These are phyloP conservation scores for Fomitopsis schrenkii DNA, from an alignment of 1,284 basidiomycete species.

Conservation along the genomic window DNA sequence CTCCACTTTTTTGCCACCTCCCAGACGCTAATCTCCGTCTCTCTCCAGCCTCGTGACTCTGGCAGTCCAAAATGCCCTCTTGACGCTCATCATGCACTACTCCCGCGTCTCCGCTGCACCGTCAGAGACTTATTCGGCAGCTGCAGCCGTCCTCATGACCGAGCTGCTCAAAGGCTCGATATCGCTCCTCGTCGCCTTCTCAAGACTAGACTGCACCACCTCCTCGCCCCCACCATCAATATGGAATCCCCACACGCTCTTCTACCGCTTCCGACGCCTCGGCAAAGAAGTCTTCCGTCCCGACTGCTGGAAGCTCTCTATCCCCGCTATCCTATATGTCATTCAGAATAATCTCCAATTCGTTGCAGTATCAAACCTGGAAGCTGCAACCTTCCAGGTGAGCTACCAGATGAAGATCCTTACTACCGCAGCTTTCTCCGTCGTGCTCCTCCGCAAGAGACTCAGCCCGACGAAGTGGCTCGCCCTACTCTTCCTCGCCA, in stretches of 20 bases:
- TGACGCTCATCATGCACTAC: conserved; percentile 96
- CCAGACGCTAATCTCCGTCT: conserved; percentile 6
- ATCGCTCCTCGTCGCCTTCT: conserved; percentile 73
- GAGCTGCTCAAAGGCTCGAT: conserved; percentile 92
- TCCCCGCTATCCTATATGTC: conserved; percentile 95
- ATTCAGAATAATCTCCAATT: conserved; percentile 97
- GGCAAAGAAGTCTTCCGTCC: conserved; percentile 60
- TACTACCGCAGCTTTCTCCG: conserved; percentile 93
- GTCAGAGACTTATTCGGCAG: conserved; percentile 82
- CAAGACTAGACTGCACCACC: conserved; percentile 29
- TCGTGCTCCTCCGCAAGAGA: conserved; percentile 81
- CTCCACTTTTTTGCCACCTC: not conserved
- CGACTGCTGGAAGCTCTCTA: conserved; percentile 96
- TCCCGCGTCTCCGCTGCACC: conserved; percentile 83
- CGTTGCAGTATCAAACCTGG: conserved; percentile 87
- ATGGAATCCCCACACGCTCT: conserved; percentile 33
- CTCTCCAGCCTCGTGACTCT: conserved; percentile 78
- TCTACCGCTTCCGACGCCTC: conserved; percentile 39
- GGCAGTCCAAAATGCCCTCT: conserved; percentile 93
- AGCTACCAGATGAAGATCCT: conserved; percentile 98
- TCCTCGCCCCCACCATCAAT: conserved; percentile 22
- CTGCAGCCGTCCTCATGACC: conserved; percentile 89
- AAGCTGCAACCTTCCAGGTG: conserved; percentile 93
- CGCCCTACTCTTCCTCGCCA: conserved; percentile 79
- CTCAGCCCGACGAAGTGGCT: conserved; percentile 79